phyloP scores from a whole-genome alignment of 2,329 filamentous ascomycete genomes.

The Cladorrhinum sp. region DNA sequence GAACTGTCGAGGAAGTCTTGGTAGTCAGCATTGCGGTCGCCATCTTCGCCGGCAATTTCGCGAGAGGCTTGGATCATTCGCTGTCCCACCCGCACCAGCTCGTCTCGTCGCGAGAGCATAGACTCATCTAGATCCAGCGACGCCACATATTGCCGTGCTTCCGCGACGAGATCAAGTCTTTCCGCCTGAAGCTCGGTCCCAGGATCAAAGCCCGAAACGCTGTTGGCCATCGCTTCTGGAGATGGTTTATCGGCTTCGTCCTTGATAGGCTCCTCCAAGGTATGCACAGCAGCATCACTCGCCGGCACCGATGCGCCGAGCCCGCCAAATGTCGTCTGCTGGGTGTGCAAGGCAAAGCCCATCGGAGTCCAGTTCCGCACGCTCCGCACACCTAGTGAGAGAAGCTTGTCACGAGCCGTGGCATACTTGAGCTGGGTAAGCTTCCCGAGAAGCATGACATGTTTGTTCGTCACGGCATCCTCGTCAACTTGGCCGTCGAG shows the following conservation, averaged over 20 bases:
- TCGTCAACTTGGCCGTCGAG: constrained; percentile 23
- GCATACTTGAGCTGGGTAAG: constrained; percentile 28
- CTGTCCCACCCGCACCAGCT: constrained; percentile 12
- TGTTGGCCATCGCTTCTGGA: background rate
- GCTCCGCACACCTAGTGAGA: constrained; percentile 30
- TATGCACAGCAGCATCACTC: constrained; percentile 21
- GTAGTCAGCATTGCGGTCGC: background rate
- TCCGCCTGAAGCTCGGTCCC: background rate
- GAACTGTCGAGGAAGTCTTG: background rate
- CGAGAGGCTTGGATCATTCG: constrained; percentile 10
- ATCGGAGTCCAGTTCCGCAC: constrained; percentile 30
- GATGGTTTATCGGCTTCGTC: background rate
- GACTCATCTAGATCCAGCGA: constrained; percentile 7
- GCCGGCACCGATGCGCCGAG: constrained; percentile 26
- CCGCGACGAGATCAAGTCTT: background rate
- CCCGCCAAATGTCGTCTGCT: background rate
- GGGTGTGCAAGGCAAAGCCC: constrained; percentile 10
- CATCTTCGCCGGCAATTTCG: background rate
- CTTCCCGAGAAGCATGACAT: constrained; percentile 33
- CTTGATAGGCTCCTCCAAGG: background rate
- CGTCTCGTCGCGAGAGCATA: constrained; percentile 4
- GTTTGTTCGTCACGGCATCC: constrained; percentile 25
- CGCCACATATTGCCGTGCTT: background rate
- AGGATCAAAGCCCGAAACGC: background rate
- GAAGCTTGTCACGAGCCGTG: constrained; percentile 29